Percentiles rank a stretch among this genome's conserved stretches.
Conservation (phyloP, 2,329 filamentous ascomycete species). For the Dactylonectria macrodidyma region DNA sequence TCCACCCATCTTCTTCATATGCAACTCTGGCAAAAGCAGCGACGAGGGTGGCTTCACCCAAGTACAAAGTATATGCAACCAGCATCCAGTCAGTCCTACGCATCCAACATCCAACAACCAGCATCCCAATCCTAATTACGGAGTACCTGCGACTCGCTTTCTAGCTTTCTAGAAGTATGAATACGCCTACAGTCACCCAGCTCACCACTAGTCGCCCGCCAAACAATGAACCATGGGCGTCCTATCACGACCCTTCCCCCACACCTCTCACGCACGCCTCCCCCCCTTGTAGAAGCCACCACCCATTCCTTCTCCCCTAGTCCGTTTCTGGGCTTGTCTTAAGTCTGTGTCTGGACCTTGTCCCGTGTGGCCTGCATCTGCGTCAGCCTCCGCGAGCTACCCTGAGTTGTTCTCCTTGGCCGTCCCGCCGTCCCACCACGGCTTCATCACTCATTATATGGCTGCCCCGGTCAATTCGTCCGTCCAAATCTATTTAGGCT, state of each 20-base stretch:
- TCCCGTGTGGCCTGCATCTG: conserved; percentile 6
- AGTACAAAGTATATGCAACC: neutral
- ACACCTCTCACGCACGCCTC: conserved; percentile 39
- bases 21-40: too few species aligned
- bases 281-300: conserved; percentile 16
- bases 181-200: neutral
- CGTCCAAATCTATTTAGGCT: conserved; percentile 39
- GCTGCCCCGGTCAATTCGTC: conserved; percentile 13
- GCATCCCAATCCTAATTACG: neutral
- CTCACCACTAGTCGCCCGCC: conserved; percentile 19
- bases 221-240: conserved; percentile 37
- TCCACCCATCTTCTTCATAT: conserved; percentile 16
- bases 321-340: conserved; percentile 9
- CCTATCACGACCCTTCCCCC: conserved; percentile 46
- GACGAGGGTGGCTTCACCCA: neutral
- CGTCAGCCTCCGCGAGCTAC: conserved; percentile 4
- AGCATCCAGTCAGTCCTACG: neutral
- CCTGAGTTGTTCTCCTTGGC: conserved; percentile 11
- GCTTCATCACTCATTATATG: conserved; percentile 28
- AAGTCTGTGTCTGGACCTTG: conserved; percentile 8
- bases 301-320: conserved; percentile 13
- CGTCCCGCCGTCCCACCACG: conserved; percentile 16
- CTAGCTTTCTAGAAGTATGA: neutral
- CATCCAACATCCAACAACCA: neutral
- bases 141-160: neutral